Base-by-base conservation (phyloP, 306 rosid genomes). In the Cicer pinnatifidum region DNA sequence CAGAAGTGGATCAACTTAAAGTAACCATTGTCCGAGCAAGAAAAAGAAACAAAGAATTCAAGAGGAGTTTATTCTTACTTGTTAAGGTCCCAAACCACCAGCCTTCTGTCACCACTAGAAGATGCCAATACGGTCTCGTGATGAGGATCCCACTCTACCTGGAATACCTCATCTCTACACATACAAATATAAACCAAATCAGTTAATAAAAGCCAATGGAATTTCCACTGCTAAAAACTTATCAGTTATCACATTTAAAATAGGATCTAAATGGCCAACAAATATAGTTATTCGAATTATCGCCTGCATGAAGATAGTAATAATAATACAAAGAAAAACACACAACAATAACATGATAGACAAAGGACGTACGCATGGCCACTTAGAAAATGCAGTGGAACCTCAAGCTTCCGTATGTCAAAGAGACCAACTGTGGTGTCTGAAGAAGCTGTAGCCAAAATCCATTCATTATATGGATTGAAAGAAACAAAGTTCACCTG, bases 141-240 rank as follows among this genome's bases (percentile, higher is more conserved):
- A 78, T 88, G 87, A 11, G 97, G 99, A 85, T 94, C 99, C 97
- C 99, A 94, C 78, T 94, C 99, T 37, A 94, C 96, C 88, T 94
- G 97, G 84, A 82, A 91, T 10, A 94, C 99, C 71, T 92, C 97
- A 78, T 94, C 99, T 71, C 99, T 91, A 82, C 64, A 62, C 46
- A 75, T 72, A 37, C 6, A 33, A 61, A 69, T 23, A 6, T 41
- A 73, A 73, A 48, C 3, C 50, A 67, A 60, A 74, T 41, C 11
- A 11, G 40, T 20, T 1, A 57, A 71, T 20, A 40, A 28, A 61
- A 33, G 44, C 19, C 1, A 11, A 3, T 77, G 47, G 11, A 60
- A 39, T 7, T 13, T 61, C 9, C 56, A 12, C 13, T 11, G 63
- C 9, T 7, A 17, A 57, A 40, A 53, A 67, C 52, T 10, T 23